Conservation (phyloP, 148 eudicot species). For the Nyssa sinensis region DNA sequence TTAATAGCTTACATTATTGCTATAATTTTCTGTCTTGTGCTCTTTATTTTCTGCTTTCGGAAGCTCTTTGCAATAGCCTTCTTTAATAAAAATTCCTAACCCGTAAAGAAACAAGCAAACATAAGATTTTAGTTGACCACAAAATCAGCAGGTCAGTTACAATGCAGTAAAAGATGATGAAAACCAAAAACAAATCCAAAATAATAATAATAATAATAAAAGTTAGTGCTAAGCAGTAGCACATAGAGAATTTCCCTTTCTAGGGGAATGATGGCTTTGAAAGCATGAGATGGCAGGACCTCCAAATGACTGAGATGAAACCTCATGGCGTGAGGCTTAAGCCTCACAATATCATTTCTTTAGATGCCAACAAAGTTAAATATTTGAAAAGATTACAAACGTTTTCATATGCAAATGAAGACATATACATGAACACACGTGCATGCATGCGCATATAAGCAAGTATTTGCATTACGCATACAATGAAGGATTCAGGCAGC, state of each 20-base stretch:
- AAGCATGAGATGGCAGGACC: slow-evolving; percentile 1
- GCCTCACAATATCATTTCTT: not conserved
- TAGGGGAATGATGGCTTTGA: not conserved
- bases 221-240: not conserved
- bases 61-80: slow-evolving; percentile 28
- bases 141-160: not conserved
- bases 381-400: too few species aligned
- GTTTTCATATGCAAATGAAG: not conserved
- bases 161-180: not conserved
- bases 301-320: not conserved
- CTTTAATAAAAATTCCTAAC: slow-evolving; percentile 60
- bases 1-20: slow-evolving; percentile 32
- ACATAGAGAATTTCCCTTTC: too few species aligned
- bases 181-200: not conserved
- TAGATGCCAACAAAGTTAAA: not conserved
- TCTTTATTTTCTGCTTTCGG: slow-evolving; percentile 28
- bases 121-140: not conserved
- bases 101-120: slow-evolving; percentile 9
- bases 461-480: not conserved
- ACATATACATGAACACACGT: not conserved
- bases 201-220: not conserved
- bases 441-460: not conserved
- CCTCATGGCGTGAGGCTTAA: not conserved
- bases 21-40: slow-evolving; percentile 29
- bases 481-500: too few species aligned